Percentiles rank a stretch among this genome's conserved stretches.
Evolutionary conservation across 495 filamentous ascomycete species (phyloP).

Genomic region (Xylaria castorea): DNA sequence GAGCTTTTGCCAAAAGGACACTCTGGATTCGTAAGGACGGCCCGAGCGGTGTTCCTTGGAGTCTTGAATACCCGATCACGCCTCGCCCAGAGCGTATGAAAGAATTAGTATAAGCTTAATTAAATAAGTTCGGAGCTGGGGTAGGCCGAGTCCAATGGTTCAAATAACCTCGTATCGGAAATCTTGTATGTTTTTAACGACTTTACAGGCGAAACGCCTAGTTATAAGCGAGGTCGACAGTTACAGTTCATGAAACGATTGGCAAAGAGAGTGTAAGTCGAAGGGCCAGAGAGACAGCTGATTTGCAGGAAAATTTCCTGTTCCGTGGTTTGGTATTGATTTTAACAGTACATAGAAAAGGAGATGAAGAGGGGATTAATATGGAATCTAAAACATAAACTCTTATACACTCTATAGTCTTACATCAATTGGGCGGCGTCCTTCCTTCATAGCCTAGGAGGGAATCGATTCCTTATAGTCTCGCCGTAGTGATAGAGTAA

Average conservation of each 20-base stretch:
- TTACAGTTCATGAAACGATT: not conserved
- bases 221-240: not conserved
- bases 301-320: not conserved
- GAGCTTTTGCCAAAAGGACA: slow-evolving; percentile 58
- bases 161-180: not conserved
- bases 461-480: slow-evolving; percentile 41
- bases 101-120: not conserved
- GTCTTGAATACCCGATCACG: slow-evolving; percentile 4
- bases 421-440: not conserved
- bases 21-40: slow-evolving; percentile 58
- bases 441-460: not conserved
- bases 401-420: not conserved
- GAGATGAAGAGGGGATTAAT: not conserved
- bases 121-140: not conserved
- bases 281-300: not conserved
- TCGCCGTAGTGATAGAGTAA: slow-evolving; percentile 47
- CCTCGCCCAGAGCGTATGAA: not conserved
- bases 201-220: not conserved
- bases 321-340: not conserved
- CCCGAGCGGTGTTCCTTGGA: not conserved
- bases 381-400: not conserved
- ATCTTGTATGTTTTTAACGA: not conserved
- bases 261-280: too few relatives aligned
- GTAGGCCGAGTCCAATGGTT: not conserved
- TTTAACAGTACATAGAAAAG: not conserved